phyloP scores from a whole-genome alignment of 2,329 filamentous ascomycete genomes.

The Zalaria sp. region DNA sequence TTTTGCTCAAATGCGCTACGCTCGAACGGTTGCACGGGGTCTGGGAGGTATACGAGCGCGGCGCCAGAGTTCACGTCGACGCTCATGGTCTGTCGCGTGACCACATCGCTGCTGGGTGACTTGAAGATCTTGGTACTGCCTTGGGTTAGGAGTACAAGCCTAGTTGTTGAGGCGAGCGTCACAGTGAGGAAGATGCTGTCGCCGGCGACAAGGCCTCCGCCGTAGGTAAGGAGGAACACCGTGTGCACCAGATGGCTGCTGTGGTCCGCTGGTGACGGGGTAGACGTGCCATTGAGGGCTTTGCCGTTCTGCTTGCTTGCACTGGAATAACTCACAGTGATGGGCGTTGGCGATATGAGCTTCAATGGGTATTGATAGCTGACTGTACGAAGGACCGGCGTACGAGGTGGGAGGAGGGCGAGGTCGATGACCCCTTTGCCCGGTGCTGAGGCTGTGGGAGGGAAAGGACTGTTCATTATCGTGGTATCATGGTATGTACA shows the following conservation, averaged over 20 bases:
- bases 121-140: conserved; percentile 97
- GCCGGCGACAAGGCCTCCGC: conserved; percentile 80
- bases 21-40: conserved; percentile 85
- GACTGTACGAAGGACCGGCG: conserved; percentile 58
- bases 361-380: conserved; percentile 93
- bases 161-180: conserved; percentile 47
- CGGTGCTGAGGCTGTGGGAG: conserved; percentile 55
- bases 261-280: conserved; percentile 5
- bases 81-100: conserved; percentile 24
- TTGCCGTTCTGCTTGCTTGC: too few species aligned
- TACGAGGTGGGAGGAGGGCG: conserved; percentile 54
- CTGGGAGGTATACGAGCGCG: conserved; percentile 57
- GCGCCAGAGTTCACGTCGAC: conserved; percentile 34
- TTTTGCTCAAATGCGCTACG: conserved; percentile 71
- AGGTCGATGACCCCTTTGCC: conserved; percentile 70
- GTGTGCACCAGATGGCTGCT: conserved; percentile 47
- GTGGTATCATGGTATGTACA: neutral
- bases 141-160: conserved; percentile 47
- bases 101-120: conserved; percentile 37
- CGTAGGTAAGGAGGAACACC: conserved; percentile 86
- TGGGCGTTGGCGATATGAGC: conserved; percentile 75
- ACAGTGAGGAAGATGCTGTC: conserved; percentile 67
- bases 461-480: conserved; percentile 52
- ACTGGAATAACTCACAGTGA: too few species aligned
- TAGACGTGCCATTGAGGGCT: too few species aligned